phyloP scores from a whole-genome alignment of 305 asterid genomes.

The Fraxinus platypoda region DNA sequence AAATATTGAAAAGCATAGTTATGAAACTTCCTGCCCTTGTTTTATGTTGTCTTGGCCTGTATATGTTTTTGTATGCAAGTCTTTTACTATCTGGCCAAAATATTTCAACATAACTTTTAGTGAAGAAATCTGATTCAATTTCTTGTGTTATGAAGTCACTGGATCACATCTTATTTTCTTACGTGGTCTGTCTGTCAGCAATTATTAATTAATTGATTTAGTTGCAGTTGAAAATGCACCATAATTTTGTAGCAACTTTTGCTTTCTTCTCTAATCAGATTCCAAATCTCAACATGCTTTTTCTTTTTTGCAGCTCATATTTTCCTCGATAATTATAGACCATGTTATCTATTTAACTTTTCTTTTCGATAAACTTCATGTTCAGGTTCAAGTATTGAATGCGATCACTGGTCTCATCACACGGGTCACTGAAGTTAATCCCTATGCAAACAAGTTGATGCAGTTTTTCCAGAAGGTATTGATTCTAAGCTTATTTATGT shows the following conservation, averaged over 20 bases:
- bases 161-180: not conserved
- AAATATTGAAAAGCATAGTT: conserved; percentile 1
- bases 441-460: conserved; percentile 78
- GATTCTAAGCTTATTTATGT: not conserved
- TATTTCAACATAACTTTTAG: not conserved
- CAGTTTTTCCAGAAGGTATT: conserved; percentile 84
- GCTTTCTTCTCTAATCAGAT: conserved; percentile 10
- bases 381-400: conserved; percentile 92
- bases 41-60: not conserved
- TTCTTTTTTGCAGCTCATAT: not conserved
- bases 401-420: conserved; percentile 80
- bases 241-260: conserved; percentile 4
- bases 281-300: conserved; percentile 2
- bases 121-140: not conserved
- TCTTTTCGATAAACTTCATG: conserved; percentile 10
- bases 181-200: not conserved
- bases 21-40: not conserved
- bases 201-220: not conserved
- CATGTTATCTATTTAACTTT: conserved; percentile 12
- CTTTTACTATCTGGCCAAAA: not conserved
- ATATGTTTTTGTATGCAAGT: not conserved
- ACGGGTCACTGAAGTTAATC: conserved; percentile 62
- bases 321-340: not conserved
- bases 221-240: conserved; percentile 2
- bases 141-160: not conserved